Evolutionary conservation across 2,329 filamentous ascomycete genomes (phyloP).

Genomic region (Trichoderma koningiopsis): DNA sequence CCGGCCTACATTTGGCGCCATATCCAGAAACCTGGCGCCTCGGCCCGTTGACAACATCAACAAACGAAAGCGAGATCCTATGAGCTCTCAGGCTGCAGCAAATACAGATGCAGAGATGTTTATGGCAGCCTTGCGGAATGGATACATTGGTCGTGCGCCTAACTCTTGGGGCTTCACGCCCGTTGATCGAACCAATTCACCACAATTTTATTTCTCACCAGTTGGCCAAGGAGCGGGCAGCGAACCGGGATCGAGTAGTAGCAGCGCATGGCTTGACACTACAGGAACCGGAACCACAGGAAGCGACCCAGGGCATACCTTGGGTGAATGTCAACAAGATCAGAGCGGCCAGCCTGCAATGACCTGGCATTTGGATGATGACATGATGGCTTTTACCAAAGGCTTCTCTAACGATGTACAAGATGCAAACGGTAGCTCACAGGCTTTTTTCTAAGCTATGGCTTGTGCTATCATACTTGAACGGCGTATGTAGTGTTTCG

Average conservation of each 20-base stretch:
- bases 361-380: slow-evolving; percentile 38
- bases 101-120: not conserved
- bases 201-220: slow-evolving; percentile 33
- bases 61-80: slow-evolving; percentile 39
- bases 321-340: slow-evolving; percentile 38
- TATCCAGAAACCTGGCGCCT: slow-evolving; percentile 36
- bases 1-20: slow-evolving; percentile 38
- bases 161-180: slow-evolving; percentile 22
- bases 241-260: slow-evolving; percentile 31
- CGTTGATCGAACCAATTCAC: slow-evolving; percentile 36
- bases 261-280: slow-evolving; percentile 34
- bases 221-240: slow-evolving; percentile 30
- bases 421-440: slow-evolving; percentile 30
- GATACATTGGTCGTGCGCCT: not conserved
- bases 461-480: not conserved
- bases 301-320: slow-evolving; percentile 40
- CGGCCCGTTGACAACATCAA: slow-evolving; percentile 27
- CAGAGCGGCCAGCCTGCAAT: slow-evolving; percentile 34
- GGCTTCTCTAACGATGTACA: slow-evolving; percentile 30
- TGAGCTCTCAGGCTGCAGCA: slow-evolving; percentile 30
- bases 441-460: slow-evolving; percentile 20
- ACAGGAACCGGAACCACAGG: slow-evolving; percentile 38
- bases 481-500: not conserved
- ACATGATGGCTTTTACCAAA: slow-evolving; percentile 33
- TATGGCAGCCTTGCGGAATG: not conserved